Base-by-base conservation (phyloP, 2,329 filamentous ascomycete species). In the Colletotrichum sp. region DNA sequence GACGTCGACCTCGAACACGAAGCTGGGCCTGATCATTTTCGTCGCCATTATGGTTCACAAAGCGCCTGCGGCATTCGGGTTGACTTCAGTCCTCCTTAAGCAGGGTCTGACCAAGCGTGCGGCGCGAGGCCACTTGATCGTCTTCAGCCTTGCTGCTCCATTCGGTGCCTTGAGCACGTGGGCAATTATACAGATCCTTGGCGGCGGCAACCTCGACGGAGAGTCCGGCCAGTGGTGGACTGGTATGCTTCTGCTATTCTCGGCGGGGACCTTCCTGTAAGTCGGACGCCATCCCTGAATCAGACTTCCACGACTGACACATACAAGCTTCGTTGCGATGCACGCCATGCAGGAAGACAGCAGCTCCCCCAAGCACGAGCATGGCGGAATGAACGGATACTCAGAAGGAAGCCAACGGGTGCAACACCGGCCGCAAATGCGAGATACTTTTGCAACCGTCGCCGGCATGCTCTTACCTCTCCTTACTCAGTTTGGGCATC, bases 11-110 rank as follows among this genome's bases (percentile, higher is more conserved):
- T 89, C 92, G 3, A 93, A 95, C 79, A 92, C 92, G 77, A 93
- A 94, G 74, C 87, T 99, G 13, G 95, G 95, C 44, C 92, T 99
- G 76, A 95, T 99, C 80, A 95, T 99, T 52, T 99, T 99, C 84
- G 86, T 98, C 55, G 97, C 97, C 13, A 97, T 99, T 79, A 98
- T 99, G 95, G 92, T 99, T 8, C 97, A 99, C 85, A 99, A 99
- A 86, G 96, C 96, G 2, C 96, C 96, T 0, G 97, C 97, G 2
- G 96, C 97, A 0, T 99, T 99, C 86, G 97, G 97, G 0, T 87
- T 99, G 64, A 99, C 96, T 0, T 96, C 96, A 2, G 92, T 98
- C 3, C 87, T 99, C 63, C 88, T 99, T 63, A 98, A 96, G 84
- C 96, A 98, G 82, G 97, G 97, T 0, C 88, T 99, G 1, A 95